A percentile compares a stretch with the other conserved stretches of the same genome.
Conservation (phyloP, 768 basidiomycete species). For the Hortiboletus flavorubellus region DNA sequence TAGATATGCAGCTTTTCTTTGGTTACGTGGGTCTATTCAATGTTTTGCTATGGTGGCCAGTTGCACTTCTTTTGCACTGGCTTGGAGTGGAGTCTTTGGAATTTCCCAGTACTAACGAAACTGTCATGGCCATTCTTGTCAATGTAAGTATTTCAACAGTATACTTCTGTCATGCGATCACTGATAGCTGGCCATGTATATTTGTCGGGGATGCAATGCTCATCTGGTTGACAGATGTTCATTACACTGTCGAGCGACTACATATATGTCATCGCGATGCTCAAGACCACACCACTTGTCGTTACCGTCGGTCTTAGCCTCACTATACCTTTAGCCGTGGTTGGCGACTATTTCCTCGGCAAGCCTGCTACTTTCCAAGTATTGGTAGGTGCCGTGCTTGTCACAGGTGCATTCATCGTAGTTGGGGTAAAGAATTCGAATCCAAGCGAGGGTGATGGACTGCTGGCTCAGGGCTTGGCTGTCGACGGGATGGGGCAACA, state of each 20-base stretch:
- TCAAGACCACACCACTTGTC: conserved; percentile 93
- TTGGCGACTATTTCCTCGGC: conserved; percentile 72
- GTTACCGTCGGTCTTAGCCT: conserved; percentile 91
- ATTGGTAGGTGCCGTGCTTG: conserved; percentile 70
- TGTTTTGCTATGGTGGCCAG: conserved; percentile 69
- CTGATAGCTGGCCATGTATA: neutral
- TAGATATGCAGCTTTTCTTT: conserved; percentile 94
- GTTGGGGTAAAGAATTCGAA: conserved; percentile 58
- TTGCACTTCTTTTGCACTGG: conserved; percentile 74
- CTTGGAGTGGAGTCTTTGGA: conserved; percentile 72
- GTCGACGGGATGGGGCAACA: conserved; percentile 2
- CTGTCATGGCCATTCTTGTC: conserved; percentile 47
- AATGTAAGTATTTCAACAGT: conserved; percentile 44
- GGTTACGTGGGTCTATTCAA: conserved; percentile 92
- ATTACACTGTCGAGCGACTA: conserved; percentile 86
- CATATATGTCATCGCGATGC: conserved; percentile 85
- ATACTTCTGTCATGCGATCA: neutral
- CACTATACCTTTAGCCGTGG: conserved; percentile 88
- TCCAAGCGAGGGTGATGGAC: conserved; percentile 33
- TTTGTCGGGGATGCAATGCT: neutral
- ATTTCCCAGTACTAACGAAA: conserved; percentile 52
- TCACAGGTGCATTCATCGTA: conserved; percentile 72
- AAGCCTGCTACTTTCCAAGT: conserved; percentile 57
- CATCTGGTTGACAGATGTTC: conserved; percentile 53
- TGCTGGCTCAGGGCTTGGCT: conserved; percentile 1